These are phyloP conservation scores for Colletotrichum liaoningense DNA, from an alignment of 2,329 filamentous ascomycete genomes.

Conservation along the genomic window DNA sequence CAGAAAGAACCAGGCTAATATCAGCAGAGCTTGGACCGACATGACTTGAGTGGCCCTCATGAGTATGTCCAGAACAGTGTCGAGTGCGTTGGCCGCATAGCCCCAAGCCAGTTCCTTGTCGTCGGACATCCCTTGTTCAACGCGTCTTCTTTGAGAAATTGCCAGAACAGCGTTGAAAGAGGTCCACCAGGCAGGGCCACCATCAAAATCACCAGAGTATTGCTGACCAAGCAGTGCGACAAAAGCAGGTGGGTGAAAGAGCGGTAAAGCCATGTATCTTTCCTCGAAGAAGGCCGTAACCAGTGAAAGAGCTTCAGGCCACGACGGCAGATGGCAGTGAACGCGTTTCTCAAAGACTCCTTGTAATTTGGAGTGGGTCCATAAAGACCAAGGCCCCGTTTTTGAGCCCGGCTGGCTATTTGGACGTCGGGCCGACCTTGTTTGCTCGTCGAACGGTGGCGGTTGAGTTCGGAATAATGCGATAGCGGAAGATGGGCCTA, in stretches of 20 bases:
- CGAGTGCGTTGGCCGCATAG: background rate
- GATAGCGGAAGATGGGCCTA: background rate
- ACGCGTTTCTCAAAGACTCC: background rate
- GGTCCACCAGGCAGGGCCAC: background rate
- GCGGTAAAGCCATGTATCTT: background rate
- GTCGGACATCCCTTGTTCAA: background rate
- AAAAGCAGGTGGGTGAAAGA: conserved; percentile 6
- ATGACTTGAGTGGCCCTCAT: background rate
- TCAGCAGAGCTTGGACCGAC: conserved; percentile 5
- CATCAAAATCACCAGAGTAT: background rate
- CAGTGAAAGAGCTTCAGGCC: conserved; percentile 6
- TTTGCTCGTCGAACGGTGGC: background rate
- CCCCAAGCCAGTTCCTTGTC: background rate
- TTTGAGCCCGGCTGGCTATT: background rate
- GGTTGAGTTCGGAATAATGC: background rate
- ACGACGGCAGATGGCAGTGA: background rate
- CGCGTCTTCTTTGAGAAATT: background rate
- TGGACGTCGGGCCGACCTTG: background rate
- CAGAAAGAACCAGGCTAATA: background rate
- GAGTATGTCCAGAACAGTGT: background rate
- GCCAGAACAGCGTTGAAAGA: background rate
- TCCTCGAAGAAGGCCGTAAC: conserved; percentile 1
- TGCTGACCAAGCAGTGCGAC: background rate
- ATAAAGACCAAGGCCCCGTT: conserved; percentile 4
- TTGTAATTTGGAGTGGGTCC: conserved; percentile 8